Base-by-base conservation (phyloP, 768 basidiomycete species). In the Mycena crocata region DNA sequence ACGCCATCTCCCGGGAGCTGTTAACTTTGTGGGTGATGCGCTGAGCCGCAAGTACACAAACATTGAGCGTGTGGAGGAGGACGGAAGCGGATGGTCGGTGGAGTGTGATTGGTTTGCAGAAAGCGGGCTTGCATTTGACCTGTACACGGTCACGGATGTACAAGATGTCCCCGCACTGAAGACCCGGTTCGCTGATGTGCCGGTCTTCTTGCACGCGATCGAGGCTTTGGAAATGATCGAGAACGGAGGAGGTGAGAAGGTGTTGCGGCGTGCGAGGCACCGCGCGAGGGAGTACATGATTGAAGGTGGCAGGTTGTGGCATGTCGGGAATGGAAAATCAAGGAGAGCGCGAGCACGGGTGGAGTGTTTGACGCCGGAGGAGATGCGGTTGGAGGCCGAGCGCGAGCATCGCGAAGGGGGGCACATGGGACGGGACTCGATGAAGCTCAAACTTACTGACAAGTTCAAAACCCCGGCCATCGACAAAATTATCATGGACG, bases 31-130 rank as follows among this genome's bases (percentile, higher is more conserved):
- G 0, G 71, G 70, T 1, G 76, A 77, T 34, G 69, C 64, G 2
- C 35, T 74, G 24, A 77, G 75, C 35, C 39, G 72, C 19, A 55
- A 42, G 32, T 68, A 63, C 52, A 63, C 58, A 28, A 54, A 65
- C 12, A 15, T 31, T 12, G 42, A n/a, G 12, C 31, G 68, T 1
- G 64, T 35, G 5, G 56, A 45, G 21, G 40, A 45, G 14, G 56
- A 56, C 21, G 55, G 55, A 6, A 56, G 55, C 28, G 64, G 66
- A 5, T 74, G 71, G 74, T 68, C 71, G 3, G 71, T 75, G 1
- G 40, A 59, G 14, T 71, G 70, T 31, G 74, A 77, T 49, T 76
- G 74, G 74, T 73, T 74, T 23, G 71, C 68, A 17, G 39, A 28
- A 9, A 56, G 55, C 39, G 55, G 55, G 21, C 34, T 73, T 15